Percentiles rank a stretch among this genome's conserved stretches.
phyloP scores from a whole-genome alignment of 2,329 filamentous ascomycete genomes.

The Niveomyces coronatus region DNA sequence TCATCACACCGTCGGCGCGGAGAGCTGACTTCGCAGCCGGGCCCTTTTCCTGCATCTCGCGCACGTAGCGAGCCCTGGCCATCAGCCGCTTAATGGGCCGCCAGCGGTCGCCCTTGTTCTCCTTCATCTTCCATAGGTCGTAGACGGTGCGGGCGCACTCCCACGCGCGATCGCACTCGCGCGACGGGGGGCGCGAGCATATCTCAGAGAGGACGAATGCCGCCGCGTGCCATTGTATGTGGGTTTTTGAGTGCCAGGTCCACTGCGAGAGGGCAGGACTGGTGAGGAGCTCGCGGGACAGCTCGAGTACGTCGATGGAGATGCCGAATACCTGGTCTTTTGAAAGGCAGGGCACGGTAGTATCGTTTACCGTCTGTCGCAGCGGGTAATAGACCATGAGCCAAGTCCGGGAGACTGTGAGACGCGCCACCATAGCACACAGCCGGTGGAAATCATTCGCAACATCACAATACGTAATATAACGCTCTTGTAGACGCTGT shows the following conservation, averaged over 20 bases:
- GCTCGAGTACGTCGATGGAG: slow-evolving; percentile 53
- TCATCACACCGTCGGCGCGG: no score
- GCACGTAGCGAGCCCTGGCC: not conserved
- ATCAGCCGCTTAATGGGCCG: not conserved
- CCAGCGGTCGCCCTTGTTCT: not conserved
- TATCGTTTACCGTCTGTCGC: slow-evolving; percentile 33
- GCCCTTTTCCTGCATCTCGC: not conserved
- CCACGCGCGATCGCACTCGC: not conserved
- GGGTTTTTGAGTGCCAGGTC: slow-evolving; percentile 55
- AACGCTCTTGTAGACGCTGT: slow-evolving; percentile 15
- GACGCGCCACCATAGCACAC: no score
- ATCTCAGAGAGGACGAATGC: slow-evolving; percentile 51
- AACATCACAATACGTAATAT: no score
- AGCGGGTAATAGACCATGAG: slow-evolving; percentile 54
- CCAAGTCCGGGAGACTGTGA: no score
- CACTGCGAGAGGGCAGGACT: slow-evolving; percentile 49
- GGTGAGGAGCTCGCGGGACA: slow-evolving; percentile 44
- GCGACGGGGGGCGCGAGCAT: slow-evolving; percentile 21
- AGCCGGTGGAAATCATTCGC: no score
- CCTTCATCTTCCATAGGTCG: not conserved
- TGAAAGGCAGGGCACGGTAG: slow-evolving; percentile 10
- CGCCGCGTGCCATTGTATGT: slow-evolving; percentile 56
- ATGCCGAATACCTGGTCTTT: slow-evolving; percentile 50
- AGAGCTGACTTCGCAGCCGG: no score
- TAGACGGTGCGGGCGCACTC: not conserved